phyloP scores from a whole-genome alignment of 148 eudicot species.

The Nyssa sinensis region DNA sequence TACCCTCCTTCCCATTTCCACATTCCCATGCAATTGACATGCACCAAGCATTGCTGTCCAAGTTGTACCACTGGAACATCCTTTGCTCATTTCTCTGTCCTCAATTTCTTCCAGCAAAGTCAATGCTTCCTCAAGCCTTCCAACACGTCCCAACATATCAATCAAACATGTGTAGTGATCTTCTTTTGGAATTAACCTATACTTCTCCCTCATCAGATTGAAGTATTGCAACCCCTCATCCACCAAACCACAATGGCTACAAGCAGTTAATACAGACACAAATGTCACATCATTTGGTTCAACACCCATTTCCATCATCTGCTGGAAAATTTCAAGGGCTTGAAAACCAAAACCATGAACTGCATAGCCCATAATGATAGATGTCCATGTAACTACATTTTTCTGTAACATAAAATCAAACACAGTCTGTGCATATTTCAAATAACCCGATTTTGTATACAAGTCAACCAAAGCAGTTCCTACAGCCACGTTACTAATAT shows the following conservation, averaged over 20 bases:
- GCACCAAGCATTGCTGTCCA: constrained; percentile 33
- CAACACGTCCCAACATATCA: constrained; percentile 39
- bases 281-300: constrained; percentile 41
- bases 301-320: constrained; percentile 26
- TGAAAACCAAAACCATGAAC: constrained; percentile 31
- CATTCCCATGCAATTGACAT: constrained; percentile 33
- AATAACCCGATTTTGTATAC: constrained; percentile 31
- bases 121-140: constrained; percentile 37
- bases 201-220: constrained; percentile 29
- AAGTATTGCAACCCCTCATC: constrained; percentile 29
- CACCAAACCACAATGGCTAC: constrained; percentile 41
- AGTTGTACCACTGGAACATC: constrained; percentile 8
- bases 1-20: constrained; percentile 26
- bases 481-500: constrained; percentile 20
- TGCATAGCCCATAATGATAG: constrained; percentile 36
- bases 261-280: constrained; percentile 33
- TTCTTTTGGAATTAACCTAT: constrained; percentile 21
- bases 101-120: constrained; percentile 29
- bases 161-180: constrained; percentile 40
- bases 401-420: constrained; percentile 29
- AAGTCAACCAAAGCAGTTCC: constrained; percentile 38
- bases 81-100: constrained; percentile 8
- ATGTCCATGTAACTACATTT: constrained; percentile 38
- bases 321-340: constrained; percentile 28
- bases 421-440: constrained; percentile 22